Base-by-base conservation (phyloP, 2,329 filamentous ascomycete species). In the Botrytis squamosa region DNA sequence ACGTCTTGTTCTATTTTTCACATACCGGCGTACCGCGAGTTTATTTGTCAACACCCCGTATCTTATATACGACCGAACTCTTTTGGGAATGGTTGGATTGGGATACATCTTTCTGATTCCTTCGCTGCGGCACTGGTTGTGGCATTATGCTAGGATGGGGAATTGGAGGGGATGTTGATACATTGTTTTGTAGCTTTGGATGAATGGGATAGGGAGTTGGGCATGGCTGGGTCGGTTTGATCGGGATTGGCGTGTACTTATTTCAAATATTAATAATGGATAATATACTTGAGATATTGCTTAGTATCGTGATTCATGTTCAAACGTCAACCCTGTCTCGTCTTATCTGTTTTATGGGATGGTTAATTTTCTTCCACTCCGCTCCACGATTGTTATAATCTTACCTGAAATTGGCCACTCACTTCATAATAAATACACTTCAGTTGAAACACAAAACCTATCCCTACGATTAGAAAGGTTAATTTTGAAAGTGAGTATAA, bases 1-100 rank as follows among this genome's bases (percentile, higher is more conserved):
- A 77, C 80, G 81, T 82, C 77, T 80, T 82, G 80, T 81, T 80
- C 80, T 78, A 52, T 20, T 74, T 80, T 79, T 81, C 79, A 74
- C 70, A 75, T 70, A 72, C 63, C 74, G 76, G 75, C 70, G 75
- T 77, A 74, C 79, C 77, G 76, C 74, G 73, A 72, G 77, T 75
- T 77, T 74, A 63, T 76, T 72, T 72, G 71, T 75, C 76, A 77
- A 75, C 70, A 66, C 71, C 77, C 76, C 76, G 71, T 72, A 68
- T 77, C 78, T 73, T 75, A 29, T 55, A 64, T 64, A 7, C 59
- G 46, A 65, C 33, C 33, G 16, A 59, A 49, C 59, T 55, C 75
- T 75, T 71, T 73, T 75, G 67, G 75, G 74, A 71, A 64, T 65
- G 49, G 74, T 76, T 49, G 49, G 20, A 33, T 40, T 40, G 49